Conservation (phyloP, 164 flowering plant species). For the Stephania cephalantha region DNA sequence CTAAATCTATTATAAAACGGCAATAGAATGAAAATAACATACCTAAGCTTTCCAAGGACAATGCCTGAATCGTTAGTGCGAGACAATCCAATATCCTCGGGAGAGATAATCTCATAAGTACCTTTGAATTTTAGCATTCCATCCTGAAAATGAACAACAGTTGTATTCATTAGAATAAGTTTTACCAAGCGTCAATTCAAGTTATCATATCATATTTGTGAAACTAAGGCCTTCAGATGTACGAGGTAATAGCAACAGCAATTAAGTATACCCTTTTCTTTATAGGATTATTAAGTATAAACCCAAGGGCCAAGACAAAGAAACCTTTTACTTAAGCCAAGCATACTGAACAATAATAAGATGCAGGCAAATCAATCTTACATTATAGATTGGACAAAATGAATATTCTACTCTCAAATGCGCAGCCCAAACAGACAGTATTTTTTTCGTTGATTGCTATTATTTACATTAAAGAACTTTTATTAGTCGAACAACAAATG, state of each 20-base stretch:
- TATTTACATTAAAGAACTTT: not conserved
- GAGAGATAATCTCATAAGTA: slow-evolving; percentile 89
- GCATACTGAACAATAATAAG: not conserved
- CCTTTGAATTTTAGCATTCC: slow-evolving; percentile 91
- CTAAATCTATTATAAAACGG: not conserved
- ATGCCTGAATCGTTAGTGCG: slow-evolving; percentile 76
- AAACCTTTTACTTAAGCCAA: not conserved
- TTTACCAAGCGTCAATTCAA: not conserved
- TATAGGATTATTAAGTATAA: not conserved
- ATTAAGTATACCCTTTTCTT: not conserved
- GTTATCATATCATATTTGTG: not conserved
- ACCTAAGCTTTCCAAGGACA: slow-evolving; percentile 95
- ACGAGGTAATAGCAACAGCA: not conserved
- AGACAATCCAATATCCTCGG: slow-evolving; percentile 85
- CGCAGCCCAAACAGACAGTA: not conserved
- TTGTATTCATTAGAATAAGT: not conserved
- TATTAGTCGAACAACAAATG: not conserved
- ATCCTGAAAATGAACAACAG: slow-evolving; percentile 47
- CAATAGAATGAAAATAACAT: slow-evolving; percentile 8
- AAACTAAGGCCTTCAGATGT: not conserved
- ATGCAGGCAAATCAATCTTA: not conserved
- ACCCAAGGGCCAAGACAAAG: not conserved
- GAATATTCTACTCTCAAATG: not conserved
- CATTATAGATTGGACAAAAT: no score
- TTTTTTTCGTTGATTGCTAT: not conserved